Percentiles rank a stretch among this genome's conserved stretches.
Evolutionary conservation across 1,284 basidiomycete genomes (phyloP).

Genomic region (Ustilago trichophora): DNA sequence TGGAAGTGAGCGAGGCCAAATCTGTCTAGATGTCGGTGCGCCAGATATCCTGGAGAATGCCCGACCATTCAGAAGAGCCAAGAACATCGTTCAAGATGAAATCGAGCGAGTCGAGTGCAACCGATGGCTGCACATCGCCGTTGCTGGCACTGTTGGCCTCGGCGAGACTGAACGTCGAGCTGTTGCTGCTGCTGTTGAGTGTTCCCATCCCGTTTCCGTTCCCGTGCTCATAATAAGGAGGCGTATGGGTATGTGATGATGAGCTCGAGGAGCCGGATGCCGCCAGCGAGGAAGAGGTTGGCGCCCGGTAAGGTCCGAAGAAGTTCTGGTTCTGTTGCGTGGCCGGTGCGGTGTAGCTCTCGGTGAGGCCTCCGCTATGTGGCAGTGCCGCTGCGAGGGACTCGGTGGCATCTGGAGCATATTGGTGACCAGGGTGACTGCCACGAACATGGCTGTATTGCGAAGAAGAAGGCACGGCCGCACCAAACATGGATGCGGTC

Average conservation of each 20-base stretch:
- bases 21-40: slow-evolving; percentile 23
- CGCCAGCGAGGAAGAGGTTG: not conserved
- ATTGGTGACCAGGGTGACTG: too few relatives aligned
- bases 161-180: not conserved
- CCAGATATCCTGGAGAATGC: slow-evolving; percentile 39
- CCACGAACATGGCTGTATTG: too few relatives aligned
- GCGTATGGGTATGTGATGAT: slow-evolving; percentile 9
- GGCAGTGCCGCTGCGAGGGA: slow-evolving; percentile 27
- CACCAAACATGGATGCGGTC: slow-evolving; percentile 5
- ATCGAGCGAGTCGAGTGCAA: slow-evolving; percentile 28
- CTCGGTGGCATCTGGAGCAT: slow-evolving; percentile 10
- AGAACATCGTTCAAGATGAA: slow-evolving; percentile 41
- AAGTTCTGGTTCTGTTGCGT: not conserved
- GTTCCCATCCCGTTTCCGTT: not conserved
- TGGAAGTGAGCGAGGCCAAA: too few relatives aligned
- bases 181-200: not conserved
- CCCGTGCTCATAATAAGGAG: slow-evolving; percentile 1
- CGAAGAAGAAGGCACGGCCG: too few relatives aligned
- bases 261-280: slow-evolving; percentile 9
- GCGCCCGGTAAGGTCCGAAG: slow-evolving; percentile 1
- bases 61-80: slow-evolving; percentile 27
- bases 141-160: not conserved
- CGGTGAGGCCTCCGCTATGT: not conserved
- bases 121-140: not conserved
- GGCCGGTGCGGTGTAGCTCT: not conserved